These are phyloP conservation scores for Tephrocybe sp. DNA, from an alignment of 768 basidiomycete species.

Conservation along the genomic window DNA sequence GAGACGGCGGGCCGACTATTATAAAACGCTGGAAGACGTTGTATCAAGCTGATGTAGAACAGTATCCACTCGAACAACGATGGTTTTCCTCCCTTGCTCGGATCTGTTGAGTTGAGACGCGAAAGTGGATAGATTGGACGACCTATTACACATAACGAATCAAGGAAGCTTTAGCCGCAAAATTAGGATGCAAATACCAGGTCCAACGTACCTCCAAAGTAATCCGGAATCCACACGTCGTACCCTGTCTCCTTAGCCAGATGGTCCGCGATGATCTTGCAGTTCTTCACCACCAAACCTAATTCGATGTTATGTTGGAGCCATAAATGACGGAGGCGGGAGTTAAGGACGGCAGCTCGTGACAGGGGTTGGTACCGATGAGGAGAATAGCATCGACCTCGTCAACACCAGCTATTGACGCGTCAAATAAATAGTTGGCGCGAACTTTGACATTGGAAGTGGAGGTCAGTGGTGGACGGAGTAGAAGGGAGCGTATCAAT, in stretches of 20 bases:
- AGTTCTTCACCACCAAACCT: constrained; percentile 74
- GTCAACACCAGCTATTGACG: constrained; percentile 87
- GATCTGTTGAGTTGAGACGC: not conserved
- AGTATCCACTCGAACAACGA: not conserved
- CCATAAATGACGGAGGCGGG: constrained; percentile 94
- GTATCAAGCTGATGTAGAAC: constrained; percentile 14
- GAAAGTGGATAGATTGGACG: constrained; percentile 8
- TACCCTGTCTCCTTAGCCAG: constrained; percentile 41
- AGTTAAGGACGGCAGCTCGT: constrained; percentile 96
- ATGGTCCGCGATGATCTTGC: constrained; percentile 50
- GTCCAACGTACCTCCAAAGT: constrained; percentile 40
- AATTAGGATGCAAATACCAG: no score
- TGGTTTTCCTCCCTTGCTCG: not conserved
- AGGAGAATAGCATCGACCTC: constrained; percentile 89
- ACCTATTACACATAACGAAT: not conserved
- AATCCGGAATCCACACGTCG: constrained; percentile 58
- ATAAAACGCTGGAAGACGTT: constrained; percentile 23
- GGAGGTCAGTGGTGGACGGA: constrained; percentile 43
- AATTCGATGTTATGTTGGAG: constrained; percentile 83
- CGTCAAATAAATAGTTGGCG: constrained; percentile 95
- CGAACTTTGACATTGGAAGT: constrained; percentile 79
- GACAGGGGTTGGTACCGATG: constrained; percentile 94
- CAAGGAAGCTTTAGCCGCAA: not conserved
- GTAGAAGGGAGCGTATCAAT: constrained; percentile 53
- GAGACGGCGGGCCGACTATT: constrained; percentile 27